These are phyloP conservation scores for Hordeum pubiflorum DNA, from an alignment of 202 grass and related monocot species.

Conservation along the genomic window DNA sequence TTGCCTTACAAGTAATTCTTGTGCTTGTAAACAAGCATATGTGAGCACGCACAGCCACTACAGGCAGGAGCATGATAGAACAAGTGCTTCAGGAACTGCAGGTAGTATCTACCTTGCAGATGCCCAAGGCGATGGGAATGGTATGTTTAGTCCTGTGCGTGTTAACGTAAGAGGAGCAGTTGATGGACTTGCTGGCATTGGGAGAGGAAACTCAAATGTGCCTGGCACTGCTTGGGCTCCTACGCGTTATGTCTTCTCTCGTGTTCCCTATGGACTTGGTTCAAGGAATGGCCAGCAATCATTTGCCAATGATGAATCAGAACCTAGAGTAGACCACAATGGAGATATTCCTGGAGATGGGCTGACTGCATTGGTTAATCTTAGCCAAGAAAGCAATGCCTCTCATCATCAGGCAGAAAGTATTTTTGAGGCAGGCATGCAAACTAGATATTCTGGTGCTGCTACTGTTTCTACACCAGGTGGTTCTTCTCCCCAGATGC, in stretches of 20 bases:
- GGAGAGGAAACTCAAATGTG: conserved; percentile 72
- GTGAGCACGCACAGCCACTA: conserved; percentile 64
- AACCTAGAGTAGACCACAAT: conserved; percentile 75
- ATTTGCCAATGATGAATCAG: conserved; percentile 74
- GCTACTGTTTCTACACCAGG: conserved; percentile 54
- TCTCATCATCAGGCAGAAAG: conserved; percentile 37
- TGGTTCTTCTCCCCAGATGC: conserved; percentile 67
- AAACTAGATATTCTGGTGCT: conserved; percentile 40
- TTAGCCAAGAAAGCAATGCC: conserved; percentile 59
- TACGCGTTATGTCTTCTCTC: conserved; percentile 88
- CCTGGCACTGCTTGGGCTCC: conserved; percentile 76
- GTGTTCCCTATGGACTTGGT: conserved; percentile 76
- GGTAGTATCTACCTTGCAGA: conserved; percentile 70
- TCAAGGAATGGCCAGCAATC: conserved; percentile 70
- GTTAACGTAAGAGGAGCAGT: conserved; percentile 84
- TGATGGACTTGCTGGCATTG: conserved; percentile 91
- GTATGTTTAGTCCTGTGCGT: conserved; percentile 59
- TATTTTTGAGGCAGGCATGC: conserved; percentile 45
- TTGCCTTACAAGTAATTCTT: conserved; percentile 79
- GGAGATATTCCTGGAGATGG: conserved; percentile 76
- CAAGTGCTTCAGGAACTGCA: conserved; percentile 50
- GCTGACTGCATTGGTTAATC: conserved; percentile 83
- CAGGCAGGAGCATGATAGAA: conserved; percentile 80
- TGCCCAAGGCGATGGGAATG: conserved; percentile 68
- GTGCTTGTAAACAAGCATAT: conserved; percentile 92